These are phyloP conservation scores for Phoma sp. DNA, from an alignment of 2,329 filamentous ascomycete species.

Conservation along the genomic window DNA sequence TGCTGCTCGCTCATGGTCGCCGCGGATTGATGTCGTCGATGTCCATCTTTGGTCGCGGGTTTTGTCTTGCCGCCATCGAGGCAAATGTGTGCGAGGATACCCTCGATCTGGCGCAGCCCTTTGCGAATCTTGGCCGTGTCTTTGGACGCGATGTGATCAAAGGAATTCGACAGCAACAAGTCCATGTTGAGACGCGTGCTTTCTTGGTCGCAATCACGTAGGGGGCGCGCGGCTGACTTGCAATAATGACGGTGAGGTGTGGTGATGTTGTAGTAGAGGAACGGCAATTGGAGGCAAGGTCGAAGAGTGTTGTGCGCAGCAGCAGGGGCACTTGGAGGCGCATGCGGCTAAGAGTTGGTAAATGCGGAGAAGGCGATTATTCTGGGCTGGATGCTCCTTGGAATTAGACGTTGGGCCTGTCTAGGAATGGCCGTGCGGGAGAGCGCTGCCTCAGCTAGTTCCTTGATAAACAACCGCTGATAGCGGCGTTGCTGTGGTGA, in stretches of 20 bases:
- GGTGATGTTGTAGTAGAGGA: constrained; percentile 9
- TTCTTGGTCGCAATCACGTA: constrained; percentile 7
- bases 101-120: constrained; percentile 91
- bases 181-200: constrained; percentile 68
- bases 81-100: constrained; percentile 91
- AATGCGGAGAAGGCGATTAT: constrained; percentile 34
- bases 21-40: constrained; percentile 48
- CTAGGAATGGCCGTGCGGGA: constrained; percentile 21
- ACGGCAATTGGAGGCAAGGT: constrained; percentile 6
- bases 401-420: constrained; percentile 19
- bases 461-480: constrained; percentile 20
- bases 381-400: constrained; percentile 24
- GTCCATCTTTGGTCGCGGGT: constrained; percentile 35
- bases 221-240: constrained; percentile 8
- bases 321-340: constrained; percentile 23
- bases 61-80: constrained; percentile 61
- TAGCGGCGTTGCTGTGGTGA: constrained; percentile 18
- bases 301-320: constrained; percentile 12
- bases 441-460: constrained; percentile 16
- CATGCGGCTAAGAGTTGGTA: constrained; percentile 34
- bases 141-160: constrained; percentile 94
- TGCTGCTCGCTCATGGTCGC: constrained; percentile 39
- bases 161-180: constrained; percentile 86
- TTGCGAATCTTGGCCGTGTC: constrained; percentile 90
- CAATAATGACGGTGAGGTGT: not conserved